A percentile compares a stretch with the other conserved stretches of the same genome.
phyloP scores from a whole-genome alignment of 495 filamentous ascomycete genomes.

The Penicillium tannophilum region DNA sequence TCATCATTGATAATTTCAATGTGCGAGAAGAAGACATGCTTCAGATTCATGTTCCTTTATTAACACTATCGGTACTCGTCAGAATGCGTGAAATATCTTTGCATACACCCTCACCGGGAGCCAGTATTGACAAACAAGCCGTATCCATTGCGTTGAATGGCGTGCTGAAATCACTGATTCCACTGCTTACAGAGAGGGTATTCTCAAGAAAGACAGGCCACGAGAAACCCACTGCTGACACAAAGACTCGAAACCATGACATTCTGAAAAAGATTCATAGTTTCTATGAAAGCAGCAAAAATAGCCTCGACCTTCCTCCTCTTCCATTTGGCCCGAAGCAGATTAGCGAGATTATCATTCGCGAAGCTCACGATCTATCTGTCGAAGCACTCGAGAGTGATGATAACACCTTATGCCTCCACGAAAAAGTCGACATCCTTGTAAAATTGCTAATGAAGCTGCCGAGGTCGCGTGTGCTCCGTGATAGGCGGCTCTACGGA shows the following conservation, averaged over 20 bases:
- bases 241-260: slow-evolving; percentile 38
- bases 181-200: slow-evolving; percentile 69
- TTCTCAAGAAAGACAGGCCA: slow-evolving; percentile 53
- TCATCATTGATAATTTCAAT: slow-evolving; percentile 88
- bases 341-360: slow-evolving; percentile 61
- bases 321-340: slow-evolving; percentile 61
- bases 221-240: slow-evolving; percentile 26
- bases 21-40: slow-evolving; percentile 96
- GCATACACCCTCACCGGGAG: slow-evolving; percentile 7
- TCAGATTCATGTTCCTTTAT: slow-evolving; percentile 76
- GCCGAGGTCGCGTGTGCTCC: slow-evolving; percentile 52
- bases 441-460: slow-evolving; percentile 62
- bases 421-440: slow-evolving; percentile 51
- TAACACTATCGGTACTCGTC: slow-evolving; percentile 67
- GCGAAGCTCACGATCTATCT: slow-evolving; percentile 58
- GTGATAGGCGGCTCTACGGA: slow-evolving; percentile 55
- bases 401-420: slow-evolving; percentile 30
- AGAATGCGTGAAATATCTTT: slow-evolving; percentile 42
- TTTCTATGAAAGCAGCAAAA: slow-evolving; percentile 61
- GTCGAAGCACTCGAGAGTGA: slow-evolving; percentile 38
- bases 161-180: slow-evolving; percentile 41
- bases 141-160: slow-evolving; percentile 33
- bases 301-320: slow-evolving; percentile 43
- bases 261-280: slow-evolving; percentile 60
- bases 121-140: slow-evolving; percentile 21